Percentiles rank a stretch among this genome's conserved stretches.
phyloP scores from a whole-genome alignment of 2,329 filamentous ascomycete genomes.

The Penicillium oxalicum region DNA sequence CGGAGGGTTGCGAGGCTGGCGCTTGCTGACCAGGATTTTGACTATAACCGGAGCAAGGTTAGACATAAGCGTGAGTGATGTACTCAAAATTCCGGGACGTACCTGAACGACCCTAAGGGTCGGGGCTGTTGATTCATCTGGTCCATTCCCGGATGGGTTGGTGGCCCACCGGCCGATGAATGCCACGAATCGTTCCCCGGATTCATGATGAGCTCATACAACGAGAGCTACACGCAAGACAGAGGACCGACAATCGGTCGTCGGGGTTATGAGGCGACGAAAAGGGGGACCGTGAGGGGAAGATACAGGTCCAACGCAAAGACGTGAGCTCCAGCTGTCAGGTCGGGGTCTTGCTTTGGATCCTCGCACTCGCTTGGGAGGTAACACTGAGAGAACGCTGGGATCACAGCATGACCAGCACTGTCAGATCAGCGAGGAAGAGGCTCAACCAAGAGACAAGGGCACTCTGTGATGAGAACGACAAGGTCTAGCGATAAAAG shows the following conservation, averaged over 20 bases:
- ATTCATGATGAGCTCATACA: slow-evolving; percentile 35
- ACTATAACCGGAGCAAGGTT: slow-evolving; percentile 12
- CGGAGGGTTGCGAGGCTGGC: slow-evolving; percentile 33
- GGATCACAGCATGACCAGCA: slow-evolving; percentile 21
- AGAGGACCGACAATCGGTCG: slow-evolving; percentile 2
- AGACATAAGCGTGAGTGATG: too few relatives aligned
- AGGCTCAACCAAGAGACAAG: slow-evolving; percentile 1
- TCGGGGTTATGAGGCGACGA: neutral
- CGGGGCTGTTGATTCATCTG: slow-evolving; percentile 40
- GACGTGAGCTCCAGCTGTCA: slow-evolving; percentile 17
- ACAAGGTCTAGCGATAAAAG: slow-evolving; percentile 21
- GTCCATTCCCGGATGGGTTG: slow-evolving; percentile 39
- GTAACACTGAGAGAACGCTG: slow-evolving; percentile 15
- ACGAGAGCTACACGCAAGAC: neutral
- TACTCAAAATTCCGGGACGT: slow-evolving; percentile 8
- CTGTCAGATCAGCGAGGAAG: slow-evolving; percentile 4
- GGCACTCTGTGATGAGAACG: slow-evolving; percentile 10
- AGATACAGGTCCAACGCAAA: slow-evolving; percentile 10
- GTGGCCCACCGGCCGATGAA: slow-evolving; percentile 34
- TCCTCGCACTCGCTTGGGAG: slow-evolving; percentile 5
- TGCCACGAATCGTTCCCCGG: slow-evolving; percentile 42
- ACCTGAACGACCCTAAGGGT: slow-evolving; percentile 42
- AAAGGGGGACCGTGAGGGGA: slow-evolving; percentile 15
- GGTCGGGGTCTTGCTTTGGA: slow-evolving; percentile 7
- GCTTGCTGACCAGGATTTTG: slow-evolving; percentile 37